These are phyloP conservation scores for Myxozyma melibiosi DNA, from an alignment of 805 yeast species.

Conservation along the genomic window DNA sequence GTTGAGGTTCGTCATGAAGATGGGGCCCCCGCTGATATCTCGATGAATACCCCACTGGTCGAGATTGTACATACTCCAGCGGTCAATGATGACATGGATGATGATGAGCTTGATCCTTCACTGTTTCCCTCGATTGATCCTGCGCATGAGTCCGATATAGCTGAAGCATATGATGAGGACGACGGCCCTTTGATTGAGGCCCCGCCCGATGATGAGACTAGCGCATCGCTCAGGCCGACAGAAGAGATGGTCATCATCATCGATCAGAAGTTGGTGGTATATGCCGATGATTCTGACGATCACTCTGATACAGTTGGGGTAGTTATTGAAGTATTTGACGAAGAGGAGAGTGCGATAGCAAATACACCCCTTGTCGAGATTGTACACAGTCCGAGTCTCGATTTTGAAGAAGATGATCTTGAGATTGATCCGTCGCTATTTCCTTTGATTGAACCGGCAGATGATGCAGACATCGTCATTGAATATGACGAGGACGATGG, in stretches of 20 bases:
- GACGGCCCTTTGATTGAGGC: conserved; percentile 10
- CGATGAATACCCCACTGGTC: conserved; percentile 8
- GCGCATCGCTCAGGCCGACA: neutral
- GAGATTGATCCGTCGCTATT: neutral
- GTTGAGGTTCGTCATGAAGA: neutral
- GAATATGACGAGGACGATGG: neutral
- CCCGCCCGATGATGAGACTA: neutral
- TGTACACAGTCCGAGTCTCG: neutral
- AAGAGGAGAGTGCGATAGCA: neutral
- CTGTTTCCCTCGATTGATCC: neutral
- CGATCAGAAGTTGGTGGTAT: neutral
- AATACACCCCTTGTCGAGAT: conserved; percentile 7
- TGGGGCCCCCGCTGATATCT: neutral
- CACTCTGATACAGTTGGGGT: neutral
- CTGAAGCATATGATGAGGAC: conserved; percentile 7
- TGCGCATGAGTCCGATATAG: neutral
- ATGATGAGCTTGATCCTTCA: neutral
- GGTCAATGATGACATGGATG: neutral
- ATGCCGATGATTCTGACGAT: neutral
- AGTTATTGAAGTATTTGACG: neutral
- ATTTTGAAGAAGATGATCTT: neutral
- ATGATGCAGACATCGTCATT: neutral
- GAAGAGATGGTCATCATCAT: neutral
- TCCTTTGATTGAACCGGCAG: neutral
- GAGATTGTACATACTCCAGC: neutral